These are phyloP conservation scores for Russula olivacea DNA, from an alignment of 768 basidiomycete genomes.

Conservation along the genomic window DNA sequence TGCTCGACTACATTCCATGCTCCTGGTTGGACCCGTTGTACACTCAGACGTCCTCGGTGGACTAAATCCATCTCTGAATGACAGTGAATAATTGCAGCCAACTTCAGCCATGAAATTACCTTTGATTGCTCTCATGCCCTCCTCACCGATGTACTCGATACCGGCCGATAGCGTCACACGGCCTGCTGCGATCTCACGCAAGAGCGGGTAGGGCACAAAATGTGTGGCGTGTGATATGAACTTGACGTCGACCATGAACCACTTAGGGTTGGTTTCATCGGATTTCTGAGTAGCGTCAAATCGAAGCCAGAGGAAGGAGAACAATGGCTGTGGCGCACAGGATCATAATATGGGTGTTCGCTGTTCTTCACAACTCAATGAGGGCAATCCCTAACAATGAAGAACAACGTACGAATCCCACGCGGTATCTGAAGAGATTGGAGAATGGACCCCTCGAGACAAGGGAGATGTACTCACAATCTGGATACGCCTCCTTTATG, in stretches of 20 bases:
- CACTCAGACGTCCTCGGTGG: conserved; percentile 76
- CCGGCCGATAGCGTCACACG: conserved; percentile 40
- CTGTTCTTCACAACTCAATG: conserved; percentile 29
- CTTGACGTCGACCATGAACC: conserved; percentile 87
- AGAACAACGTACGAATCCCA: conserved; percentile 67
- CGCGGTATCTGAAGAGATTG: conserved; percentile 59
- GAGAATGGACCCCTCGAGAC: conserved; percentile 1
- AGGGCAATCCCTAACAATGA: conserved; percentile 12
- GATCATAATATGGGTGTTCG: conserved; percentile 74
- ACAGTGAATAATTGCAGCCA: conserved; percentile 1
- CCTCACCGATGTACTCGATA: conserved; percentile 60
- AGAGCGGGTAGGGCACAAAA: conserved; percentile 72
- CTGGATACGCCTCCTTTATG: conserved; percentile 81
- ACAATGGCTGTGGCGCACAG: conserved; percentile 38
- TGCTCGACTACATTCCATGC: conserved; percentile 58
- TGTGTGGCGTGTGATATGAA: conserved; percentile 60
- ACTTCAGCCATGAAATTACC: conserved; percentile 33
- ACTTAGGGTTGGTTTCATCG: conserved; percentile 65
- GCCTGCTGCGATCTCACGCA: conserved; percentile 53
- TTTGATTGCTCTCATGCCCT: conserved; percentile 59
- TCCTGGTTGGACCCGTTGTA: conserved; percentile 65
- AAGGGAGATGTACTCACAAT: conserved; percentile 50
- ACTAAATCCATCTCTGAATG: conserved; percentile 69
- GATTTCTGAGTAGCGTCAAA: conserved; percentile 54
- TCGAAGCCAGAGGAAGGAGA: conserved; percentile 1